These are phyloP conservation scores for Pythium vanterpoolii DNA, from an alignment of 352 stramenopile genomes.

Conservation along the genomic window DNA sequence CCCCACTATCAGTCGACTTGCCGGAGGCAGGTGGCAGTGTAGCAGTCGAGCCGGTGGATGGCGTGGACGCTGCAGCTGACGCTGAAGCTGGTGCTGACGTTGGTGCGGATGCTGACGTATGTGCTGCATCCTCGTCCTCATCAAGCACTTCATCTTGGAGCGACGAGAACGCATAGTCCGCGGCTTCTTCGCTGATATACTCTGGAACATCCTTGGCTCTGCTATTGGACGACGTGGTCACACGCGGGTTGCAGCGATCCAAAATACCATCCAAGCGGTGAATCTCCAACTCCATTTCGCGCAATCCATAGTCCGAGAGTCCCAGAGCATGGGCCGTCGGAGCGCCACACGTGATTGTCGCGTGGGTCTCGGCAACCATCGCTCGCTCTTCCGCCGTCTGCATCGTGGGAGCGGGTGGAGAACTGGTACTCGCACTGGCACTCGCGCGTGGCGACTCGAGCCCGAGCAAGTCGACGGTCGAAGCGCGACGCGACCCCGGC, in stretches of 20 bases:
- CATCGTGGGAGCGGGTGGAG: constrained; percentile 1
- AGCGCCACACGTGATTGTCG: constrained; percentile 75
- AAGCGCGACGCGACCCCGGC: constrained; percentile 28
- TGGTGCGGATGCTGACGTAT: too few relatives aligned
- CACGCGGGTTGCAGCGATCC: constrained; percentile 52
- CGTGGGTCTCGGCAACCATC: constrained; percentile 54
- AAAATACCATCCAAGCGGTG: constrained; percentile 57
- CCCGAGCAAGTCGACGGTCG: constrained; percentile 55
- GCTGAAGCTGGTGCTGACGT: too few relatives aligned
- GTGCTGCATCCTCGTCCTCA: constrained; percentile 33
- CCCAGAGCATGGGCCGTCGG: constrained; percentile 81
- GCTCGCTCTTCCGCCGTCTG: constrained; percentile 25
- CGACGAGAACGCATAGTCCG: constrained; percentile 49
- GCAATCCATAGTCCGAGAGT: constrained; percentile 64
- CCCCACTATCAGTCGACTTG: constrained; percentile 17
- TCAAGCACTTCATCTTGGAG: constrained; percentile 42
- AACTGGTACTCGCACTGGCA: neutral
- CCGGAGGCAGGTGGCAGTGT: neutral
- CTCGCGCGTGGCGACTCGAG: constrained; percentile 23
- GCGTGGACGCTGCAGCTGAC: too few relatives aligned
- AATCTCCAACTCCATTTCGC: constrained; percentile 83
- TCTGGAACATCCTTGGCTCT: constrained; percentile 26
- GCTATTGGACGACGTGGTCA: constrained; percentile 16
- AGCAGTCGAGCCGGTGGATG: neutral
- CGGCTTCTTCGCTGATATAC: constrained; percentile 47